Base-by-base conservation (phyloP, 1,284 basidiomycete species). In the Ganoderma lingzhi region DNA sequence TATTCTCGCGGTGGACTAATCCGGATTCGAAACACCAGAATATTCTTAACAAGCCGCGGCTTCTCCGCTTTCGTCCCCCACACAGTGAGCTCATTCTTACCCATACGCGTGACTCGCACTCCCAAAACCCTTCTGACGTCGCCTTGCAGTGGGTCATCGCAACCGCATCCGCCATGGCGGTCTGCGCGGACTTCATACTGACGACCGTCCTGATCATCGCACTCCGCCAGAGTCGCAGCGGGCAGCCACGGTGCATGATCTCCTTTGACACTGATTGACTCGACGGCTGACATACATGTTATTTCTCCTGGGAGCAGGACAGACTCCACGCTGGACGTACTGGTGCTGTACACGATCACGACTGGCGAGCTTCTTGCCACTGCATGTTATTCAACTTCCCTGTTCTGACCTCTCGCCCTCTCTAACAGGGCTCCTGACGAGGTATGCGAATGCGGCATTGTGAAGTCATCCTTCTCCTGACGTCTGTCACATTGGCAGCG, bases 121-220 rank as follows among this genome's bases (percentile, higher is more conserved):
- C n/a, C 15, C 15, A 8, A 35, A 8, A 32, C 30, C 53, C 12
- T 12, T 53, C 51, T 53, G 51, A 56, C 6, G 30, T 56, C 12
- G 9, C 15, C 17, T 17, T 56, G 32, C 4, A 56, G 53, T 56
- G 53, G 53, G 28, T 56, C 32, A 56, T 56, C 28, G 53, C 53
- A 35, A 32, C 32, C 9, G 53, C 53, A 32, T 56, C 53, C 53
- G 53, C 53, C 53, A 32, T 56, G 53, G 14, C 53, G 12, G 32
- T 56, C 6, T 56, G 53, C 35, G 53, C 53, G 30, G 53, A 56
- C 53, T 30, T 30, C 53, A 56, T 56, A 32, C 32, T 56, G 30
- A 56, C 53, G 15, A 56, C 53, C 32, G 53, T 56, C 30, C 53
- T 56, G 30, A 56, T 56, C 53, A 56, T 56, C 15, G 53, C 53